Evolutionary conservation across 2,329 filamentous ascomycete genomes (phyloP), one percentile per base, ranked within the genome.

Genomic region (Chrysoporthe austroafricana): DNA sequence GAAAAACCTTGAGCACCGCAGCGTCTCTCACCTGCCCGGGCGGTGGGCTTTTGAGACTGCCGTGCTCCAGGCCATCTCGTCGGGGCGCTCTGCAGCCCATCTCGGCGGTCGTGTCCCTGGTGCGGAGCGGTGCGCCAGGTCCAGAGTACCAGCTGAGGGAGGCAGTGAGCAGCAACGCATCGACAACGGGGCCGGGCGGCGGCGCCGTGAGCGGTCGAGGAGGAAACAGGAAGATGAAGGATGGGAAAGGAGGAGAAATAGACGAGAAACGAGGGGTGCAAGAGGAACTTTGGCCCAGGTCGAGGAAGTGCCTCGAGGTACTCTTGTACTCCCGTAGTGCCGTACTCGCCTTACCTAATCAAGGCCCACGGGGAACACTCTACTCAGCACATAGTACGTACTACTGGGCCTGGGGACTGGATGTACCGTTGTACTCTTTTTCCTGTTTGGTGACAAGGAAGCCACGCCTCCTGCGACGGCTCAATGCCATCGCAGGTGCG

Each of bases 261-360:
- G 54, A 57, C 18, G 32, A 57, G 34, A 57, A 57, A 57, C 2
- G 57, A 46, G 42, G 58, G 43, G 43, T 36, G 58, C 42, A 48
- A 61, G 58, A 61, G 42, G 21, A 46, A 61, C 21, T 46, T 16
- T 44, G 43, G 58, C 42, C n/a, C 58, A 61, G 58, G 42, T 48
- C 58, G 58, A 61, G 26, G 42, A 43, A 32, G 43, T 39, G 39
- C 42, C 58, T 61, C n/a, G 58, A 61, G 58, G 58, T 44, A 61
- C 39, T 46, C 58, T 46, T 46, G 58, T 60, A 46, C 58, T 61
- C 32, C 21, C 14, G 39, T 34, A 43, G 36, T 61, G 42, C 42
- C 42, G 58, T 61, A 48, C 58, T 61, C n/a, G 34, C 44, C 58
- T 61, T 61, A 61, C 21, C 58, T 61, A 61, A 61, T 61, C 58